phyloP scores from a whole-genome alignment of 139 green algal genomes.

The Trebouxia sp. region DNA sequence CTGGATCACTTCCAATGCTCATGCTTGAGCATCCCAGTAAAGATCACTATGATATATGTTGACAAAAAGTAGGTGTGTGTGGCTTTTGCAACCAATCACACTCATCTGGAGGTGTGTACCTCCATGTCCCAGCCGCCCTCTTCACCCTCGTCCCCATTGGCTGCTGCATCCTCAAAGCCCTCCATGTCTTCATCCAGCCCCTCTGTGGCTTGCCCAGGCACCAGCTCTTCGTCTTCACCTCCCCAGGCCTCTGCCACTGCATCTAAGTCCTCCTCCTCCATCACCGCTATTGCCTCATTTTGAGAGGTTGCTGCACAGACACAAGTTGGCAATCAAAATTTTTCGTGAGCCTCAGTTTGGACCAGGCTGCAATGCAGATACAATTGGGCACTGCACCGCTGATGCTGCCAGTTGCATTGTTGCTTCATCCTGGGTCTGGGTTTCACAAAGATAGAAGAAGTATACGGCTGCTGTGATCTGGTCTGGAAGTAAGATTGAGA shows the following conservation, averaged over 20 bases:
- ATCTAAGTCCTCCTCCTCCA: constrained; percentile 59
- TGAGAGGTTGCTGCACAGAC: constrained; percentile 12
- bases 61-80: neutral
- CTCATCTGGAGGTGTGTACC: too few species aligned
- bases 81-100: neutral
- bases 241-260: constrained; percentile 75
- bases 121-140: constrained; percentile 97
- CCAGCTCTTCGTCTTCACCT: constrained; percentile 77
- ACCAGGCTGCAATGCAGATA: too few species aligned
- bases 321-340: too few species aligned
- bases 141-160: constrained; percentile 61
- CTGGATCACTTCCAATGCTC: neutral
- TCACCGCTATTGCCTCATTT: constrained; percentile 27
- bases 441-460: too few species aligned
- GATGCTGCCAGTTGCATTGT: too few species aligned
- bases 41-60: neutral
- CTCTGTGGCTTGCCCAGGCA: constrained; percentile 48
- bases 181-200: constrained; percentile 42
- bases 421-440: too few species aligned
- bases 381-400: too few species aligned
- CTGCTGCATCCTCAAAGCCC: constrained; percentile 52
- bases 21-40: neutral
- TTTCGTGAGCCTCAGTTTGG: neutral
- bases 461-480: too few species aligned
- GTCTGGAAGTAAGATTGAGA: too few species aligned